These are phyloP conservation scores for Aspergillus pseudoglaucus DNA, from an alignment of 2,329 filamentous ascomycete genomes.

Conservation along the genomic window DNA sequence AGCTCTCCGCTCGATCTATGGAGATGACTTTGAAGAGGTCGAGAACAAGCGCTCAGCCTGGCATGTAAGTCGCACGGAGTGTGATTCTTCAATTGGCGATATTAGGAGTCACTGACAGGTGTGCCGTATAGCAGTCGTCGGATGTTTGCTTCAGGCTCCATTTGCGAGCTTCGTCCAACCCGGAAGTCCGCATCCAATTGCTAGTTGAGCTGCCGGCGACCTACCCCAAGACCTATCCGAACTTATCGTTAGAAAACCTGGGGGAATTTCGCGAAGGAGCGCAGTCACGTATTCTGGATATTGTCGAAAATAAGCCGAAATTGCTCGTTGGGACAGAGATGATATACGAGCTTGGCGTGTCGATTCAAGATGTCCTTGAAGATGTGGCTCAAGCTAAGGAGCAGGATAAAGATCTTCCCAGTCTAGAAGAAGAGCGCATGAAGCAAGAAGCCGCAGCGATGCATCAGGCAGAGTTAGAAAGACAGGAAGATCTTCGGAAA, in stretches of 20 bases:
- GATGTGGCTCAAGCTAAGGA: constrained; percentile 75
- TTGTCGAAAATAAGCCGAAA: constrained; percentile 64
- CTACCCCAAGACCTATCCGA: constrained; percentile 77
- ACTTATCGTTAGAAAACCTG: constrained; percentile 62
- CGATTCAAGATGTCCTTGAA: constrained; percentile 67
- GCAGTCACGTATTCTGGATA: constrained; percentile 61
- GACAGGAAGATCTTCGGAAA: constrained; percentile 43
- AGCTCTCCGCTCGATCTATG: constrained; percentile 79
- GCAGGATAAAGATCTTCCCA: constrained; percentile 69
- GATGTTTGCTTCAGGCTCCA: constrained; percentile 75
- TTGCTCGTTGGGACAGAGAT: constrained; percentile 58
- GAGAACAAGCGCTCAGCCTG: constrained; percentile 66
- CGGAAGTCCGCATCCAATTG: constrained; percentile 65
- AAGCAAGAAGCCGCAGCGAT: constrained; percentile 69
- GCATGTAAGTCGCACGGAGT: constrained; percentile 58
- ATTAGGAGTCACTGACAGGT: neutral
- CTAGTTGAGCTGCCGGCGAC: constrained; percentile 78
- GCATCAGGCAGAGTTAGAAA: constrained; percentile 44
- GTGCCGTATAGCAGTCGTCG: constrained; percentile 57
- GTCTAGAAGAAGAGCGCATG: constrained; percentile 80
- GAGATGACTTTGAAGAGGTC: constrained; percentile 75
- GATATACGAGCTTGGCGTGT: constrained; percentile 56
- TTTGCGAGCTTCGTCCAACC: constrained; percentile 66
- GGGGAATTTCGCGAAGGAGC: constrained; percentile 63
- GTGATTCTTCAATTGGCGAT: neutral